A percentile compares a stretch with the other conserved stretches of the same genome.
Conservation (phyloP, 148 eudicot genomes). For the Vaccinium corymbosum region DNA sequence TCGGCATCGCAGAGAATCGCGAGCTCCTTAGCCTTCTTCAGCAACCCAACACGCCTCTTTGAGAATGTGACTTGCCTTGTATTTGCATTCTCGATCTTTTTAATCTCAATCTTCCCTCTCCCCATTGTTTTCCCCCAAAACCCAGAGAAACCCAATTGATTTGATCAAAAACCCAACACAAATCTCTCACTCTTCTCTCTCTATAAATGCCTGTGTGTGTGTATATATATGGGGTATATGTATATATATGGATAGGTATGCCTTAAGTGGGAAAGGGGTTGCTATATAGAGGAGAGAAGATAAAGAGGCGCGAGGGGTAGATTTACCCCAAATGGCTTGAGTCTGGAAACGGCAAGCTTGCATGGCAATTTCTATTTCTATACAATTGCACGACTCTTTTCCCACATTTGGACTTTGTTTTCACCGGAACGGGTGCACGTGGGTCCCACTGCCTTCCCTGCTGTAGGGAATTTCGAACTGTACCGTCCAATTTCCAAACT, state of each 20-base stretch:
- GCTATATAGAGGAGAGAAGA: conserved; percentile 33
- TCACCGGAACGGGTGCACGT: neutral
- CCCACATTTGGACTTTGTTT: conserved; percentile 36
- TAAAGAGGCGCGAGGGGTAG: conserved; percentile 30
- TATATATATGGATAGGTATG: conserved; percentile 6
- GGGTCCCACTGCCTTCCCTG: conserved; percentile 13
- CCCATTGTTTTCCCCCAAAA: conserved; percentile 32
- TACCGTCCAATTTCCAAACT: neutral
- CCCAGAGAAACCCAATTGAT: conserved; percentile 1
- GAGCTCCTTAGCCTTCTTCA: conserved; percentile 69
- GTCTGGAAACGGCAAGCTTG: conserved; percentile 75
- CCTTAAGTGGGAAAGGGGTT: conserved; percentile 31
- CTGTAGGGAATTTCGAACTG: neutral
- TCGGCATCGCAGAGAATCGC: conserved; percentile 68
- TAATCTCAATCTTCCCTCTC: conserved; percentile 61
- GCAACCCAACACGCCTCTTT: conserved; percentile 53
- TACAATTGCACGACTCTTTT: conserved; percentile 52
- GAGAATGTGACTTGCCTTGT: conserved; percentile 77
- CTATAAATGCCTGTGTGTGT: neutral
- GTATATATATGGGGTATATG: neutral
- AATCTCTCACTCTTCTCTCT: neutral
- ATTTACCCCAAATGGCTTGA: conserved; percentile 45
- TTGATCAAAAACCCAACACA: conserved; percentile 13
- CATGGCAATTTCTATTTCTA: conserved; percentile 44
- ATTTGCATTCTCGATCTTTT: conserved; percentile 64